Conservation (phyloP, 345 rosid genomes). For the Syzygium oleosum region DNA sequence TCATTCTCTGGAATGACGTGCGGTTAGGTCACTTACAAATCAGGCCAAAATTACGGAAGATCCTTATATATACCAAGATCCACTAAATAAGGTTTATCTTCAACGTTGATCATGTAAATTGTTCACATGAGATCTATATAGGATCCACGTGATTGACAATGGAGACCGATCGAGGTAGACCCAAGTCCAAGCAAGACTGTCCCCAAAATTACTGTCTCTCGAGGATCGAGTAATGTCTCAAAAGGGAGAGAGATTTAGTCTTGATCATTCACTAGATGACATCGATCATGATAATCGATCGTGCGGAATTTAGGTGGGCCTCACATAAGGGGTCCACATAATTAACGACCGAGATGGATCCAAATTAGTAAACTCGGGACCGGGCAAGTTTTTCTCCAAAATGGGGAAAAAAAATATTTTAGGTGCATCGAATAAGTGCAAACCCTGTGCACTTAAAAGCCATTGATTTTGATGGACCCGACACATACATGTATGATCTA, state of each 20-base stretch:
- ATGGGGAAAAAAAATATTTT: neutral
- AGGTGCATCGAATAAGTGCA: accelerated
- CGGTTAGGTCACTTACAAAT: neutral
- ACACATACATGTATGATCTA: neutral
- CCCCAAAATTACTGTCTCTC: neutral
- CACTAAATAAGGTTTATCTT: neutral
- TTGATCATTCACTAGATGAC: neutral
- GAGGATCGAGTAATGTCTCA: neutral
- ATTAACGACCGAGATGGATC: neutral
- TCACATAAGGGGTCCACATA: neutral
- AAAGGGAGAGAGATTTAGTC: neutral
- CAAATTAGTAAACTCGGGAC: neutral
- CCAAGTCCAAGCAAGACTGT: neutral
- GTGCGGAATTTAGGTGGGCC: neutral
- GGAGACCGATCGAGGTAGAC: neutral
- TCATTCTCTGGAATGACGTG: neutral
- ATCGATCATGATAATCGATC: neutral
- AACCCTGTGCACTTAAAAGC: neutral
- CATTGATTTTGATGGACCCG: neutral
- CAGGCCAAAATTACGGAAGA: neutral
- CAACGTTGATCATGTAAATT: neutral
- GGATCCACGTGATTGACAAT: neutral
- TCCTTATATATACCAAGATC: neutral
- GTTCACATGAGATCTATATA: neutral
- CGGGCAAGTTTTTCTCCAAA: neutral